phyloP scores from a whole-genome alignment of 257 asterid genomes.

The Fraxinus cuspidata region DNA sequence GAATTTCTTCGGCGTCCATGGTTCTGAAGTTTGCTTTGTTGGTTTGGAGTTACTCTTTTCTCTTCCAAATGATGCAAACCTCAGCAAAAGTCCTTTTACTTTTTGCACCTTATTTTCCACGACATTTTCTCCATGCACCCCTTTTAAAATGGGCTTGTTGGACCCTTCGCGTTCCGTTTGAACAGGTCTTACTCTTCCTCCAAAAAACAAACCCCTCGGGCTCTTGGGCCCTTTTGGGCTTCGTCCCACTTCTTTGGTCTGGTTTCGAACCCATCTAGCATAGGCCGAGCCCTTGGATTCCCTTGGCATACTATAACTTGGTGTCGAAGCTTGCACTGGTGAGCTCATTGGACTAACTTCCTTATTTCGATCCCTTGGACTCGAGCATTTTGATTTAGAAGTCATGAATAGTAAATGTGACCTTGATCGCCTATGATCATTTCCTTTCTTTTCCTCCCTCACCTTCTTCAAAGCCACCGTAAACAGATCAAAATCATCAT shows the following conservation, averaged over 20 bases:
- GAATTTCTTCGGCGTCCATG: conserved; percentile 31
- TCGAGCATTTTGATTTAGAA: conserved; percentile 27
- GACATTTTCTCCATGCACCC: conserved; percentile 14
- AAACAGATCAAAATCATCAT: conserved; percentile 63
- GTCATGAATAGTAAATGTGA: conserved; percentile 56
- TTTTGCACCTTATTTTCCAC: conserved; percentile 42
- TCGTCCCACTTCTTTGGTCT: conserved; percentile 37
- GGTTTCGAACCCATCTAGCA: conserved; percentile 52
- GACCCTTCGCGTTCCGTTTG: conserved; percentile 26
- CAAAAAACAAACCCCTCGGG: conserved; percentile 27
- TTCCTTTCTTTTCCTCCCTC: conserved; percentile 55
- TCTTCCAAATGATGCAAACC: conserved; percentile 54
- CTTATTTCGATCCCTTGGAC: neutral
- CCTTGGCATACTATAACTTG: conserved; percentile 37
- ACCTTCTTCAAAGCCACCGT: conserved; percentile 64
- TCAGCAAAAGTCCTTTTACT: conserved; percentile 49
- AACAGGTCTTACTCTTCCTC: conserved; percentile 31
- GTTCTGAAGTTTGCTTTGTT: conserved; percentile 29
- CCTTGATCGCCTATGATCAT: conserved; percentile 49
- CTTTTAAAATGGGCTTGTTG: conserved; percentile 15
- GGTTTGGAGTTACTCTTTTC: conserved; percentile 35
- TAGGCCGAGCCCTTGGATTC: conserved; percentile 67
- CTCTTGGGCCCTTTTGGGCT: conserved; percentile 30
- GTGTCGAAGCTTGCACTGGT: conserved; percentile 20
- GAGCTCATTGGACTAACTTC: conserved; percentile 14